A percentile compares a stretch with the other conserved stretches of the same genome.
Evolutionary conservation across 2,329 filamentous ascomycete species (phyloP).

Genomic region (Arthrobotrys iridis): DNA sequence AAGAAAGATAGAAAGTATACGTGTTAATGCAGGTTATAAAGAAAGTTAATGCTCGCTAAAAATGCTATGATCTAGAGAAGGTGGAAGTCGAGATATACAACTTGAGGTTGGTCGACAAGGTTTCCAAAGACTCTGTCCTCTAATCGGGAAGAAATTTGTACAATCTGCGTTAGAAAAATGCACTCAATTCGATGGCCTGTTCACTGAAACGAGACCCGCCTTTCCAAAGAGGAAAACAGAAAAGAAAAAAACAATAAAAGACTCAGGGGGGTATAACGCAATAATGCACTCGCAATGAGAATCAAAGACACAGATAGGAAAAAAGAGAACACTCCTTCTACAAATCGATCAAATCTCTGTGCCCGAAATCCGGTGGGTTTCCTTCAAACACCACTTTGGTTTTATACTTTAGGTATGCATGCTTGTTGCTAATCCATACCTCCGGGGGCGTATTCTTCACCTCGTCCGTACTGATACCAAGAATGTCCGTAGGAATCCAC

Average conservation of each 20-base stretch:
- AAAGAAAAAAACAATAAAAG: neutral
- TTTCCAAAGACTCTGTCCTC: no score
- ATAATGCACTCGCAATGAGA: slow-evolving; percentile 11
- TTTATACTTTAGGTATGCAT: slow-evolving; percentile 87
- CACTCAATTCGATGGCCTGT: no score
- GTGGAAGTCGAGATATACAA: neutral
- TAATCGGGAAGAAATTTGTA: no score
- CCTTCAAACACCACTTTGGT: slow-evolving; percentile 82
- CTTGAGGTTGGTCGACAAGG: no score
- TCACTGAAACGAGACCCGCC: neutral
- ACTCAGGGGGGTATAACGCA: slow-evolving; percentile 1
- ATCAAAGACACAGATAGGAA: neutral
- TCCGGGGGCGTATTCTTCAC: slow-evolving; percentile 79
- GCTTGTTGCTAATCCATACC: slow-evolving; percentile 88
- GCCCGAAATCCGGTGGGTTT: slow-evolving; percentile 88
- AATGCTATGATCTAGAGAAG: slow-evolving; percentile 16
- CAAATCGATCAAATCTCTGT: slow-evolving; percentile 84
- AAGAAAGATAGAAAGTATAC: neutral
- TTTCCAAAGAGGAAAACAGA: neutral
- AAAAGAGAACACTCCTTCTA: slow-evolving; percentile 61
- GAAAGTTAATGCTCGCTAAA: slow-evolving; percentile 30
- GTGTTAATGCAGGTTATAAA: neutral
- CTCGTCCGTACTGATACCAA: slow-evolving; percentile 92
- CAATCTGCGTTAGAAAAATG: no score
- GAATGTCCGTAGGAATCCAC: slow-evolving; percentile 90